phyloP scores from a whole-genome alignment of 2,329 filamentous ascomycete species.

The Pseudocercospora fijiensis region DNA sequence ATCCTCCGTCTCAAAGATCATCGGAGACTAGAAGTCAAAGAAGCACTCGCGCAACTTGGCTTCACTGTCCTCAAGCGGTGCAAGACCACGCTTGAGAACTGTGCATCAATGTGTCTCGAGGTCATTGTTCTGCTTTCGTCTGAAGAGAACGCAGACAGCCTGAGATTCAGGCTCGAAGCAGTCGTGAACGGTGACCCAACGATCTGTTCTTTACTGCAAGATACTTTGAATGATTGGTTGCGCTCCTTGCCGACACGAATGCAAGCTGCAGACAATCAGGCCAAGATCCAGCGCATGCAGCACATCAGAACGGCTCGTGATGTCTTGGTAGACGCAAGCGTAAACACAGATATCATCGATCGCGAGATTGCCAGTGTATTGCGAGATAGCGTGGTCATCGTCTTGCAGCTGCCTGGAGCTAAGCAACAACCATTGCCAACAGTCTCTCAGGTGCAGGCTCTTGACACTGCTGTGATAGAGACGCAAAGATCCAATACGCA shows the following conservation, averaged over 20 bases:
- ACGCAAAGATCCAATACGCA: constrained; percentile 13
- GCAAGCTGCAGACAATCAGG: constrained; percentile 77
- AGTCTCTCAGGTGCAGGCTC: constrained; percentile 27
- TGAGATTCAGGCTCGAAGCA: constrained; percentile 52
- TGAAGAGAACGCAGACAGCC: constrained; percentile 45
- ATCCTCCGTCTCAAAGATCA: constrained; percentile 74
- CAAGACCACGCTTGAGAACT: constrained; percentile 67
- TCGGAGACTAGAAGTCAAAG: constrained; percentile 66
- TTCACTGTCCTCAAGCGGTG: constrained; percentile 76
- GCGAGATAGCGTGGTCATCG: constrained; percentile 66
- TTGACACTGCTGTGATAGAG: constrained; percentile 23
- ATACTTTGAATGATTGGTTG: constrained; percentile 76
- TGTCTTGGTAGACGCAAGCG: constrained; percentile 62
- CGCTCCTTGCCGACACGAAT: constrained; percentile 76
- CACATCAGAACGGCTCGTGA: constrained; percentile 74
- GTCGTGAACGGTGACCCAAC: constrained; percentile 63
- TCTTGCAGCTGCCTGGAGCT: constrained; percentile 39
- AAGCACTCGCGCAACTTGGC: constrained; percentile 69
- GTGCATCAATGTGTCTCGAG: constrained; percentile 71
- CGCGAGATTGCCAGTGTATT: constrained; percentile 67
- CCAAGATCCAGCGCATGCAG: constrained; percentile 68
- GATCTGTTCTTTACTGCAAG: constrained; percentile 65
- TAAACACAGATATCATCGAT: constrained; percentile 66
- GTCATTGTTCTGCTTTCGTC: constrained; percentile 70
- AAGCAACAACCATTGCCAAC: constrained; percentile 17